These are phyloP conservation scores for Xylariaceae sp. DNA, from an alignment of 2,329 filamentous ascomycete genomes.

Conservation along the genomic window DNA sequence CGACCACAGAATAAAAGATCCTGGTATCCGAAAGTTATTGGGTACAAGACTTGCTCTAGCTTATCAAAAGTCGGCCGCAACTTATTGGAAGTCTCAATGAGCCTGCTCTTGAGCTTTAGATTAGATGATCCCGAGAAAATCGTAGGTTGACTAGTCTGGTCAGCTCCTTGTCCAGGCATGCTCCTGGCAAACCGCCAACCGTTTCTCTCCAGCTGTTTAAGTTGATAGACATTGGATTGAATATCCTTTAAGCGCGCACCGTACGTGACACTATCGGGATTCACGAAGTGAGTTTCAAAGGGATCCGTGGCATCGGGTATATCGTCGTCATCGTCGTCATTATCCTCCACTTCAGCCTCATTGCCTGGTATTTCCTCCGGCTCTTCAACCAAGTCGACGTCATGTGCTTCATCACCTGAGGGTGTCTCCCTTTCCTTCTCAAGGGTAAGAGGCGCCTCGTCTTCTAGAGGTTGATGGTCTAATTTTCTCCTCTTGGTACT, in stretches of 20 bases:
- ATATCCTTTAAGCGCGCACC: slow-evolving; percentile 49
- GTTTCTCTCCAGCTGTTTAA: slow-evolving; percentile 44
- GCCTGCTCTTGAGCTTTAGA: slow-evolving; percentile 66
- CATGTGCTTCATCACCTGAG: slow-evolving; percentile 37
- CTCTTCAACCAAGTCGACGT: slow-evolving; percentile 45
- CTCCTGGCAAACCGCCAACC: slow-evolving; percentile 47
- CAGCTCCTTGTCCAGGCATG: slow-evolving; percentile 41
- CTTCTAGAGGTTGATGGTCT: slow-evolving; percentile 35
- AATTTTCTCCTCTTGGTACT: slow-evolving; percentile 57
- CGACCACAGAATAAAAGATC: slow-evolving; percentile 76
- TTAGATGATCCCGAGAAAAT: slow-evolving; percentile 41
- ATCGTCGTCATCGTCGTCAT: slow-evolving; percentile 52
- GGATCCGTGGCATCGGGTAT: slow-evolving; percentile 55
- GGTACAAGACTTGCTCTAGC: slow-evolving; percentile 61
- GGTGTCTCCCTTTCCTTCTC: slow-evolving; percentile 28
- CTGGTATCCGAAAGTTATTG: slow-evolving; percentile 74
- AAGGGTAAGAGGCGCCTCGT: slow-evolving; percentile 19
- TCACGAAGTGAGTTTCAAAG: slow-evolving; percentile 76
- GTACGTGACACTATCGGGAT: slow-evolving; percentile 59
- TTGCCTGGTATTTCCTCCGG: slow-evolving; percentile 45
- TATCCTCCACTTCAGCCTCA: slow-evolving; percentile 33
- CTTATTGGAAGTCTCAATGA: slow-evolving; percentile 52
- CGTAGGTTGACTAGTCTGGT: slow-evolving; percentile 33
- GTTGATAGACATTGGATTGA: slow-evolving; percentile 49
- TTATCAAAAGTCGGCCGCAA: slow-evolving; percentile 55